Base-by-base conservation (phyloP, 495 filamentous ascomycete genomes). In the Podospora sp. region DNA sequence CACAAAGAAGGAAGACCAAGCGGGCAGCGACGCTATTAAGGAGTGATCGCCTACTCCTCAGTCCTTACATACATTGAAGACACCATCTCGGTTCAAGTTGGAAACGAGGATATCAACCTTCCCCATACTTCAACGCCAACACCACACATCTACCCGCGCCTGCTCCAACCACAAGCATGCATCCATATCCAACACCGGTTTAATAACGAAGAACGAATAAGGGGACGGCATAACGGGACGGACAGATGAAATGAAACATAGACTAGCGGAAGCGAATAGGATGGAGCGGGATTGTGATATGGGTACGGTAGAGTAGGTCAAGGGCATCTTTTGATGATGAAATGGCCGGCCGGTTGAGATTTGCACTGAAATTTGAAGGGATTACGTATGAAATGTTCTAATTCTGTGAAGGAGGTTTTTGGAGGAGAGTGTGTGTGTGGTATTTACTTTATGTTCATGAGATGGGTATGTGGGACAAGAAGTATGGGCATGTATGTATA, bases 1-100 rank as follows among this genome's bases (percentile, higher is more conserved):
- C 72, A 68, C 50, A 9, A 80, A 77, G 76, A 80, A 82, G 49
- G 78, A 80, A 40, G 68, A 69, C n/a, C 14, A n/a, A 4, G 51
- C 25, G 0, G n/a, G 9, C 0, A 55, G 36, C 21, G 74, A 75
- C 35, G 63, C 60, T 40, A 75, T 77, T 18, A 69, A 33, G 70
- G 73, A 76, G 67, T 75, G 57, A 65, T 21, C 2, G 1, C 12
- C 52, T 7, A 22, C 20, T 22, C 24, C 24, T 55, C 9, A n/a
- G 22, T 2, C n/a, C 2, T 2, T 26, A 55, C 14, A 46, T 14
- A 12, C 2, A 46, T 12, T 6, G 33, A 36, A 36, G 16, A 46
- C 11, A 2, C 40, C 16, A 46, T 46, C 40, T 14, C 9, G 11
- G 40, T 46, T 46, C 40, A 14, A 14, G 9, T 46, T 46, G 40